Base-by-base conservation (phyloP, 2,329 filamentous ascomycete species). In the Periconia sp. region DNA sequence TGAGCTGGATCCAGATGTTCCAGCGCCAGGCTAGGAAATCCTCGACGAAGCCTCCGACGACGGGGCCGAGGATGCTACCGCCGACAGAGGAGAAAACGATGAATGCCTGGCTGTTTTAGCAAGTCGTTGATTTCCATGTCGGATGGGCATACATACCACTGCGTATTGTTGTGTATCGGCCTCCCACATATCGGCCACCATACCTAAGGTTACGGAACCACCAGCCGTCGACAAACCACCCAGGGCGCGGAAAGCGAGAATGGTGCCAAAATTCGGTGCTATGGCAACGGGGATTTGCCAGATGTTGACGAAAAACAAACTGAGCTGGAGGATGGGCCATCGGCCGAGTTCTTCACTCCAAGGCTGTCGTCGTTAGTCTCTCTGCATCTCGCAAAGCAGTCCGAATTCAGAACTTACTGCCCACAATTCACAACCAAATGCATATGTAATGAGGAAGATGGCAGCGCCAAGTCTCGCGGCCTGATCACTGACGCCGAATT, bases 361-460 rank as follows among this genome's bases (percentile, higher is more conserved):
- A 0, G 91, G 91, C 54, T 56, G 40, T 30, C 7, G 2, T n/a
- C 6, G 2, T 35, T 52, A 18, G 52, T 44, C 41, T 23, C 15
- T 14, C 18, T 19, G 27, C 11, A n/a, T 8, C 44, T 19, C 8
- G 18, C 37, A 20, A n/a, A 18, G 11, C 6, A 50, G 18, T 14
- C 13, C 8, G 13, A 17, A 11, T 43, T 15, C n/a, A n/a, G 17
- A 40, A 50, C 54, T n/a, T 53, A 56, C 54, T 0, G 91, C 91
- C 91, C 91, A 94, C 0, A 93, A 81, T 72, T 94, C 91, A 70
- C 91, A 94, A 35, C 91, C 91, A 69, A 94, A 92, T 37, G 90
- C 90, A 70, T 95, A 94, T 2, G 86, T 73, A 47, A 94, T 81
- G 40, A 95, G 76, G 76, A 93, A 94, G 57, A 92, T 84, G 76